Base-by-base conservation (phyloP, 148 eudicot genomes). In the Arctostaphylos glauca region DNA sequence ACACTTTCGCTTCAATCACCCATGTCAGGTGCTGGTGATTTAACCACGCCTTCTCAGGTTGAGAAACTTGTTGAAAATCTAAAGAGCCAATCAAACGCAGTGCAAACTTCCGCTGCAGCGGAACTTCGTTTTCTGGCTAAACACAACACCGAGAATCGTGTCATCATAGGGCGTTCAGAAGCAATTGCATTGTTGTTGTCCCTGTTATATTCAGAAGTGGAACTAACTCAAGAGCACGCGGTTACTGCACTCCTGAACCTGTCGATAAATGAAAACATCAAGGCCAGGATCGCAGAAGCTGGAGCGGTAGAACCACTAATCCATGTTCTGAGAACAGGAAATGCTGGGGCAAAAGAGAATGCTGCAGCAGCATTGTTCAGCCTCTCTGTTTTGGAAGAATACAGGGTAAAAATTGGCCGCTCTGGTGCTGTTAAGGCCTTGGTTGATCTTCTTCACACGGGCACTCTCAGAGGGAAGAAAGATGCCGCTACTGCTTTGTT, bases 301-400 rank as follows among this genome's bases (percentile, higher is more conserved):
- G 96, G 98, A 43, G 93, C 92, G 6, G 82, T 93, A 23, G 97
- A 94, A 55, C 93, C 99, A 4, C 87, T 97, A 5, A 92, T 92
- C 77, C 93, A 94, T 76, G 97, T 97, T 31, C 81, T 97, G 50
- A 86, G 81, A 88, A 85, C 89, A 0, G 99, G 99, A 78, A 94
- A 85, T 70, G 89, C 86, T 4, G 89, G 90, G 6, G 93, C 98
- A 52, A 93, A 88, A 83, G 98, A 94, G 84, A 94, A 97, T 71
- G 93, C 99, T n/a, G 99, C 96, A 5, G 99, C 99, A 0, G 84
- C 98, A 21, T 88, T 97, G 74, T 93, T 94, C 86, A 93, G 98
- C 78, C 90, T 97, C 21, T 94, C 98, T 38, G 83, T 90, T 78
- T 78, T 94, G 23, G 99, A 94, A 79, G 97, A 94, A 49, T 93